phyloP scores from a whole-genome alignment of 164 flowering plant species.

The Dillenia suffruticosa region DNA sequence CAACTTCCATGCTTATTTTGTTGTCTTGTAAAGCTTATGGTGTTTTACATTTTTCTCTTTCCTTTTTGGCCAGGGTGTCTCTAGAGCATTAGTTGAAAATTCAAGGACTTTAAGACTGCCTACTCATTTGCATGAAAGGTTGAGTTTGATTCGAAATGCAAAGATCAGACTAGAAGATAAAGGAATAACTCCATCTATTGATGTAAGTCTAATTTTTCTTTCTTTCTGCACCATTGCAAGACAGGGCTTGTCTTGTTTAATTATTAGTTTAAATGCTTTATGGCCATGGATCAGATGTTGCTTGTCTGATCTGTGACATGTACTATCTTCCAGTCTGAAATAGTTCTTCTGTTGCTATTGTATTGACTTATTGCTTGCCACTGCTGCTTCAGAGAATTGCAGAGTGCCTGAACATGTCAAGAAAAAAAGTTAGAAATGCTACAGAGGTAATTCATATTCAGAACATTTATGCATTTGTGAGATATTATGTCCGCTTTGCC shows the following conservation, averaged over 20 bases:
- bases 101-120: conserved; percentile 86
- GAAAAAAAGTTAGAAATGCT: conserved; percentile 86
- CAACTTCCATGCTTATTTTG: not conserved
- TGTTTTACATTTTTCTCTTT: not conserved
- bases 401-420: conserved; percentile 73
- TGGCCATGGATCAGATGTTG: too few relatives aligned
- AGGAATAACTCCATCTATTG: conserved; percentile 81
- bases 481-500: too few relatives aligned
- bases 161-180: conserved; percentile 63
- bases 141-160: conserved; percentile 70
- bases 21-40: conserved; percentile 3
- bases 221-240: too few relatives aligned
- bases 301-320: too few relatives aligned
- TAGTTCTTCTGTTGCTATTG: too few relatives aligned
- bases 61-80: conserved; percentile 66
- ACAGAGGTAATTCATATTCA: conserved; percentile 60
- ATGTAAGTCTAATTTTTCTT: conserved; percentile 41
- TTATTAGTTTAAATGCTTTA: too few relatives aligned
- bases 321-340: too few relatives aligned
- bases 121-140: conserved; percentile 78
- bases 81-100: conserved; percentile 72
- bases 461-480: not conserved
- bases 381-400: conserved; percentile 71
- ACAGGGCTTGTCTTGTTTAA: too few relatives aligned
- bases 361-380: too few relatives aligned